A percentile compares a stretch with the other conserved stretches of the same genome.
These are phyloP conservation scores for Penicillium sp. DNA, from an alignment of 2,329 filamentous ascomycete species.

Conservation along the genomic window DNA sequence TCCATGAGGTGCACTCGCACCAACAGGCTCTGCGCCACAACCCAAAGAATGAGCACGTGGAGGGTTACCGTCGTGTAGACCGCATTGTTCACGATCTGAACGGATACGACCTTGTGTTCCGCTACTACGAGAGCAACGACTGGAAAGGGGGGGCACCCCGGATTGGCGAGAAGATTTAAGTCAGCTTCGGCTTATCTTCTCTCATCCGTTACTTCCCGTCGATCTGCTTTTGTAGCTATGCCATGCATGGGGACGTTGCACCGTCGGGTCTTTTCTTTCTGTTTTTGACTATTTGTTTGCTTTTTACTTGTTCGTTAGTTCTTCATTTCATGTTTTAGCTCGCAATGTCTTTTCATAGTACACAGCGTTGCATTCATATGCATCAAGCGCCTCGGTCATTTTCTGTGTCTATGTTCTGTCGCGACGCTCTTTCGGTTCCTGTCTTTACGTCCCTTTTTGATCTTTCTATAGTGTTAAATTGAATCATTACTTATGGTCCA, in stretches of 20 bases:
- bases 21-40: conserved; percentile 45
- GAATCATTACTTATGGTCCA: not conserved
- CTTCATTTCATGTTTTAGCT: conserved; percentile 2
- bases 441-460: conserved; percentile 10
- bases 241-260: not conserved
- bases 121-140: conserved; percentile 90
- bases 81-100: conserved; percentile 97
- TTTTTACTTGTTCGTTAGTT: not conserved
- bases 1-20: conserved; percentile 41
- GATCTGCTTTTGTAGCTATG: conserved; percentile 7
- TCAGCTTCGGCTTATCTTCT: conserved; percentile 3
- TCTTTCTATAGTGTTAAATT: conserved; percentile 7
- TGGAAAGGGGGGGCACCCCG: conserved; percentile 67
- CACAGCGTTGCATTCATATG: conserved; percentile 23
- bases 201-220: conserved; percentile 14
- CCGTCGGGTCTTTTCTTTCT: not conserved
- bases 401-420: conserved; percentile 6
- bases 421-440: conserved; percentile 7
- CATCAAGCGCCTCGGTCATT: conserved; percentile 18
- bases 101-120: conserved; percentile 94
- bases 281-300: not conserved
- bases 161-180: conserved; percentile 54
- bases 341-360: conserved; percentile 17
- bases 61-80: conserved; percentile 85
- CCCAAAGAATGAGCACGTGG: conserved; percentile 70